Evolutionary conservation across 805 yeast genomes (phyloP), one percentile per base, ranked within the genome.

Genomic region (Suhomyces xylopsoci): DNA sequence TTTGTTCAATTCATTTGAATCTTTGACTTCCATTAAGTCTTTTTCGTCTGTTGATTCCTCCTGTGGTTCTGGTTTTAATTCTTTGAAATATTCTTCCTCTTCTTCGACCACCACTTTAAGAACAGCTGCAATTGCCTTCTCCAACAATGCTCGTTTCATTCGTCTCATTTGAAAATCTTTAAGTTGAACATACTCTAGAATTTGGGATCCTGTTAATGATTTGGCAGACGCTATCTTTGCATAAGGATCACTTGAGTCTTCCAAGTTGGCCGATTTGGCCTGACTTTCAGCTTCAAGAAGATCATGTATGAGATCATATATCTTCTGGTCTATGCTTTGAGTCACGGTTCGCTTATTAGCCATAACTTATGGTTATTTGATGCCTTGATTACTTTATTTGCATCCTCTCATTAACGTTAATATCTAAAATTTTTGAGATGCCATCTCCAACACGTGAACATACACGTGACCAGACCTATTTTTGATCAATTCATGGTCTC

Each of bases 1-100:
- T 62, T 85, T 89, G 66, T 93, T 93, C 71, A 90, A 79, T 3
- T 80, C 72, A 60, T 92, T 92, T 2, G 76, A 65, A 52, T 88
- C 89, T 47, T 72, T 74, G 5, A 81, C 90, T 3, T 80, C 82
- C 88, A 89, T 83, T 52, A 90, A 58, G 22, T 81, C 81, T 22
- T 64, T 66, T 25, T 67, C 73, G 32, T 70, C 70, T 17, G 74
- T 73, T 7, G 67, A 74, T 24, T 76, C 78, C 30, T 68, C 69
- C 24, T 8, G n/a, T 32, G 48, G 9, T 20, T 63, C 61, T 7
- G 54, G 57, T 24, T 24, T 42, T 25, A 48, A 41, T 15, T 47
- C 20, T 26, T 73, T 71, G 54, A 84, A 73, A 58, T 87, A 89
- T 49, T 78, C 80, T 26, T 71, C 74, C 63, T 88, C 94, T 47